Evolutionary conservation across 2,329 filamentous ascomycete species (phyloP).

Genomic region (Allantophomopsis lycopodina): DNA sequence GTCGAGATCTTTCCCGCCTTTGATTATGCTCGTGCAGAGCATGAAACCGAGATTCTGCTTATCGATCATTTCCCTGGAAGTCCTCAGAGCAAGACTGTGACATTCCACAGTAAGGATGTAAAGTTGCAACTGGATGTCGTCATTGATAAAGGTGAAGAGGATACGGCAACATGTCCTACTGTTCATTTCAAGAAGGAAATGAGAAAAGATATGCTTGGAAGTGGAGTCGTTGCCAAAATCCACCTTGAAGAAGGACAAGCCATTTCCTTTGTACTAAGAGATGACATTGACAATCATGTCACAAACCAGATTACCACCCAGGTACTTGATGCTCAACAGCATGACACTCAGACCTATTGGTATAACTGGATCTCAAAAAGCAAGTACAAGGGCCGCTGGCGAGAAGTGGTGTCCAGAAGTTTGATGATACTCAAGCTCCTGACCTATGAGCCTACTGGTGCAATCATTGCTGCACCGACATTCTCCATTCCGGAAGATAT

Average conservation of each 20-base stretch:
- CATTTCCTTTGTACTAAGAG: constrained; percentile 54
- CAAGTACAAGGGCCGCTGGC: constrained; percentile 58
- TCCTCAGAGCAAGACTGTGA: constrained; percentile 41
- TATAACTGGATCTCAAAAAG: constrained; percentile 59
- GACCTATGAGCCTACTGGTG: constrained; percentile 66
- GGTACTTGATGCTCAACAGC: constrained; percentile 47
- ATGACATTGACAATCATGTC: constrained; percentile 42
- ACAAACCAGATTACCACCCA: constrained; percentile 42
- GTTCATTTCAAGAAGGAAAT: constrained; percentile 41
- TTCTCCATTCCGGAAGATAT: constrained; percentile 68
- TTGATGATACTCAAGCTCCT: constrained; percentile 64
- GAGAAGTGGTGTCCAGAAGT: constrained; percentile 57
- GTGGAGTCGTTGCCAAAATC: constrained; percentile 48
- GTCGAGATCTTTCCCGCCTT: constrained; percentile 63
- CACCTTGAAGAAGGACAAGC: constrained; percentile 51
- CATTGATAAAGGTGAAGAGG: constrained; percentile 42
- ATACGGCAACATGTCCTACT: constrained; percentile 30
- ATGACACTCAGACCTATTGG: constrained; percentile 60
- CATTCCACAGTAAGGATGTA: constrained; percentile 43
- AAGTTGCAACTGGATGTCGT: constrained; percentile 56
- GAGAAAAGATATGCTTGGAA: constrained; percentile 37
- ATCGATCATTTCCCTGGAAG: constrained; percentile 24
- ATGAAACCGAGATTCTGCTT: constrained; percentile 42
- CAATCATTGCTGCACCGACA: constrained; percentile 63
- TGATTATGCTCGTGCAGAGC: constrained; percentile 51